Base-by-base conservation (phyloP, 331 rosid genomes). In the Rhamnella rubrinervis region DNA sequence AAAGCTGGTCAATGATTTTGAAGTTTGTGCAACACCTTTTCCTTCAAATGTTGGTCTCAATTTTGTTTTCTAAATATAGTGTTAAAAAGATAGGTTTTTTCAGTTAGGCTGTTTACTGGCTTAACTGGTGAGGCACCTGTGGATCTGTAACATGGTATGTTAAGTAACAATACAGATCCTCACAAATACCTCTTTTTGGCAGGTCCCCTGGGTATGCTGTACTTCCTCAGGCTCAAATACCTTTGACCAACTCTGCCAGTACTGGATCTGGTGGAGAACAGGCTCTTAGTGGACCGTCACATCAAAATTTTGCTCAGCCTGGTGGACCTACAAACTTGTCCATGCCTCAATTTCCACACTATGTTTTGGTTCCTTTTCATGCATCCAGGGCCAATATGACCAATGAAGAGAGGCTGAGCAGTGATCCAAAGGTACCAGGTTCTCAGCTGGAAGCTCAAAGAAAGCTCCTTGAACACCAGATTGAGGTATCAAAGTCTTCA, bases 131-230 rank as follows among this genome's bases (percentile, higher is more conserved):
- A 3, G 8, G 26, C 50, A 18, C 1, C 17, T 52, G 1, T 16
- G 12, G 76, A 71, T 37, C 60, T 50, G n/a, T 49, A 39, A 31
- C 49, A 23, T 31, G 40, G 26, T 58, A 55, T 62, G 21, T 38
- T 61, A 59, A 55, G 76, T 50, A 19, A 19, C 55, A 55, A 46
- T 25, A 12, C 23, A 66, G 40, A n/a, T 66, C 55, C 51, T 77
- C 37, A 71, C 31, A 25, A 25, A 11, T 8, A 0, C 67, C 25
- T 83, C 76, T 67, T 59, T 55, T 70, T 50, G 64, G 68, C 84
- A 95, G 97, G 85, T 75, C 90, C 65, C 81, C 90, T 53, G 97
- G 91, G 77, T 78, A 79, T 79, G 85, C 80, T 5, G 71, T 77
- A 38, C 61, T 77, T 73, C 91, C 92, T 75, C 83, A 77, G 20